Percentiles rank a stretch among this genome's conserved stretches.
These are phyloP conservation scores for Rhododendron henanense DNA, from an alignment of 148 eudicot species.

Conservation along the genomic window DNA sequence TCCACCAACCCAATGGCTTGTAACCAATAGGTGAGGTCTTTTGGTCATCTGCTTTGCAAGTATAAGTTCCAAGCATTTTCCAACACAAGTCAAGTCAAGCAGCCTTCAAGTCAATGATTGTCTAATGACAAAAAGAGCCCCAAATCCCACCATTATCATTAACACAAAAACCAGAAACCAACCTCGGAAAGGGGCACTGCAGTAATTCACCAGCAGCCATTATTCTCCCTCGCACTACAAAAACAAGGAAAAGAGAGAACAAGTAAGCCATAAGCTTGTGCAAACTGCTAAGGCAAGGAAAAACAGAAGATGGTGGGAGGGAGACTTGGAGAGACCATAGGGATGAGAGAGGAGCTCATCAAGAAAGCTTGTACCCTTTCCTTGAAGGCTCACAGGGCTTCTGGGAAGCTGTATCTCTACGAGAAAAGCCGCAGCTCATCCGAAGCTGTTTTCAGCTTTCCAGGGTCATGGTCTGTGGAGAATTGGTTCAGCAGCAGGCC, in stretches of 20 bases:
- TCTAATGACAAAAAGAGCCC: constrained; percentile 8
- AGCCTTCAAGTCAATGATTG: neutral
- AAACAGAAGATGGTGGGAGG: constrained; percentile 22
- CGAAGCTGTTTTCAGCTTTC: constrained; percentile 46
- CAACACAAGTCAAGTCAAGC: neutral
- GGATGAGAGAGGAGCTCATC: constrained; percentile 48
- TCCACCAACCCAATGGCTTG: neutral
- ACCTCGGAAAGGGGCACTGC: neutral
- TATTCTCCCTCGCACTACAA: neutral
- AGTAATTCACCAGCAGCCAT: neutral
- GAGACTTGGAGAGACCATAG: constrained; percentile 34
- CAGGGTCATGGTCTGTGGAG: constrained; percentile 60
- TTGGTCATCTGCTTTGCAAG: neutral
- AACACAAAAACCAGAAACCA: neutral
- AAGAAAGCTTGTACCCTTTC: constrained; percentile 53
- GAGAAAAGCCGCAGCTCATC: constrained; percentile 26
- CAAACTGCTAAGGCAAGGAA: neutral
- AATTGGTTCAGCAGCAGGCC: constrained; percentile 47
- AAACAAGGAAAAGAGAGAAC: neutral
- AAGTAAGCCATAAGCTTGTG: neutral
- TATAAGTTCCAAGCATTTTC: neutral
- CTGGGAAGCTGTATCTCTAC: constrained; percentile 37
- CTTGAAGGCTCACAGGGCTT: constrained; percentile 50
- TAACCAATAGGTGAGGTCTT: neutral
- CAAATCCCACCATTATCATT: neutral